These are phyloP conservation scores for Pythium sp. DNA, from an alignment of 352 stramenopile species.

Conservation along the genomic window DNA sequence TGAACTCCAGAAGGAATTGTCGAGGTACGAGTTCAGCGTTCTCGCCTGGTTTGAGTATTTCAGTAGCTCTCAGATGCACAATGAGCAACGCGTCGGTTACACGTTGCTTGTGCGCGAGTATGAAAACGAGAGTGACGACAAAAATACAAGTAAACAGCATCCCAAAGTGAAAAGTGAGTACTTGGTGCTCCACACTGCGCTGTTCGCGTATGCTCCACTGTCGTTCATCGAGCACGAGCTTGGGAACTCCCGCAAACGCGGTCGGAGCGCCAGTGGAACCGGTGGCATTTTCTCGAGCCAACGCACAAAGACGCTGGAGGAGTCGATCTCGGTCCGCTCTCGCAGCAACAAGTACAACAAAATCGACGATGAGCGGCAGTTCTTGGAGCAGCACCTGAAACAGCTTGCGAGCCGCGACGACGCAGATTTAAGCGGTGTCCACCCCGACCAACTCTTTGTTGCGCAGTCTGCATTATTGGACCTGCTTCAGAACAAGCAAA, in stretches of 20 bases:
- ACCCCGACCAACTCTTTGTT: conserved; percentile 16
- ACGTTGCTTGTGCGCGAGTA: conserved; percentile 34
- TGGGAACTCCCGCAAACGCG: conserved; percentile 12
- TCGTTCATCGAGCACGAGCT: conserved; percentile 37
- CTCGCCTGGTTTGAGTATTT: conserved; percentile 61
- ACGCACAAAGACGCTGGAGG: conserved; percentile 22
- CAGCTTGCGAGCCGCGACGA: conserved; percentile 13
- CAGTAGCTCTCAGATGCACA: conserved; percentile 29
- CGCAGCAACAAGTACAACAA: conserved; percentile 25
- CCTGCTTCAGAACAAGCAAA: conserved; percentile 23
- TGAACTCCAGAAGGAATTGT: conserved; percentile 28
- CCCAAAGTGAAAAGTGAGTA: conserved; percentile 22
- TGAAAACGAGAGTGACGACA: conserved; percentile 1
- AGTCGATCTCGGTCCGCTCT: conserved; percentile 38
- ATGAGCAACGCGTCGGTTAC: conserved; percentile 50
- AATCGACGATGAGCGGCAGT: conserved; percentile 39
- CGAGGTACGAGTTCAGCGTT: conserved; percentile 32
- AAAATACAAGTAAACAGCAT: not conserved
- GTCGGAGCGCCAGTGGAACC: conserved; percentile 7
- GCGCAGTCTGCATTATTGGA: conserved; percentile 28
- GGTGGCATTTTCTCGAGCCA: conserved; percentile 19
- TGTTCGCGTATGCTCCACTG: conserved; percentile 38
- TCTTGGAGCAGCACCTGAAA: conserved; percentile 38
- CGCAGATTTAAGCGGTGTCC: not conserved
- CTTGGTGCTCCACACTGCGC: conserved; percentile 34